Percentiles rank a stretch among this genome's conserved stretches.
Evolutionary conservation across 2,329 filamentous ascomycete genomes (phyloP).

Genomic region (Hypoxylon sp.): DNA sequence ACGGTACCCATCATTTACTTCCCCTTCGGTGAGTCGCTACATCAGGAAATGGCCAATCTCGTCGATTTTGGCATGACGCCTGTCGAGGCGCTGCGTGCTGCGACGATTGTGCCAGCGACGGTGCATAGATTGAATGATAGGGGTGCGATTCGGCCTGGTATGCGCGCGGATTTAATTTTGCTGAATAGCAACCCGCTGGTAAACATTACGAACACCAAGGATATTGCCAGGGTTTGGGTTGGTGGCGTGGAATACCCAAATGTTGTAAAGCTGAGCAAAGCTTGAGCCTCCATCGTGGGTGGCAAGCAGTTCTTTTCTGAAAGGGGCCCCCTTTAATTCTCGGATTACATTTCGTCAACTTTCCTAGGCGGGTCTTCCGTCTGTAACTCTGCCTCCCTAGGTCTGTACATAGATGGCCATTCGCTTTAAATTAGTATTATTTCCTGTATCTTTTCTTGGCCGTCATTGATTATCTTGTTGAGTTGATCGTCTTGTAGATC

Average conservation of each 20-base stretch:
- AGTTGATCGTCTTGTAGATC: conserved; percentile 1
- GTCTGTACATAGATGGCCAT: neutral
- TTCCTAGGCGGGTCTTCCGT: neutral
- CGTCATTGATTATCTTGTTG: conserved; percentile 1
- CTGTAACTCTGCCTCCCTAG: neutral
- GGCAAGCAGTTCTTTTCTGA: neutral
- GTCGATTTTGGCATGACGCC: conserved; percentile 46
- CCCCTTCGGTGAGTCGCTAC: conserved; percentile 44
- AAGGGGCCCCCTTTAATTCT: neutral
- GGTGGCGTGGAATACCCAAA: conserved; percentile 42
- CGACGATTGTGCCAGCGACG: conserved; percentile 42
- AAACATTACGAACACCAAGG: conserved; percentile 47
- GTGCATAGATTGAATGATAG: conserved; percentile 45
- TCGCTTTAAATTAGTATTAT: neutral
- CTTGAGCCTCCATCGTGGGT: neutral
- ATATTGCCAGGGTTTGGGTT: conserved; percentile 48
- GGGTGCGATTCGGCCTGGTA: conserved; percentile 44
- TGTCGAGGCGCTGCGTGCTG: conserved; percentile 46
- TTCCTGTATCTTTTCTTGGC: neutral
- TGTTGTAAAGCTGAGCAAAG: conserved; percentile 14
- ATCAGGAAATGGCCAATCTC: conserved; percentile 48
- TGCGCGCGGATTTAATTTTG: conserved; percentile 49
- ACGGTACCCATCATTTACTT: conserved; percentile 37
- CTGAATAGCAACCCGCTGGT: conserved; percentile 46
- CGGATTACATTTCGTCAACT: too few relatives aligned